Conservation (phyloP, 257 asterid species). For the Penstemon davidsonii region DNA sequence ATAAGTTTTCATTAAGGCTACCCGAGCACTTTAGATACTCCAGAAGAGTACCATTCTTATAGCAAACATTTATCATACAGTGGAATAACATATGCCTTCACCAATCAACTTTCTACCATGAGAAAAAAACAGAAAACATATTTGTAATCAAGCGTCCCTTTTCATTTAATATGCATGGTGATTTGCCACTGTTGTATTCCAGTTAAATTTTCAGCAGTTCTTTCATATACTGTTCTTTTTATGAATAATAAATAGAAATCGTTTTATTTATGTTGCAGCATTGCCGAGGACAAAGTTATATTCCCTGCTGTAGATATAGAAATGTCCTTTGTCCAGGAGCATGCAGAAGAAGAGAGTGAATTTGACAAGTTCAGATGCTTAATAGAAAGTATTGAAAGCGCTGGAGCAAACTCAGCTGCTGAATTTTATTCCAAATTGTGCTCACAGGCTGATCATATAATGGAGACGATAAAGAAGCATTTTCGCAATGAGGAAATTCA, state of each 20-base stretch:
- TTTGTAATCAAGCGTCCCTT: constrained; percentile 9
- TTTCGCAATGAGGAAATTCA: constrained; percentile 85
- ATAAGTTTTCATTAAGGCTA: neutral
- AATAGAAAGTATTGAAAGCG: constrained; percentile 83
- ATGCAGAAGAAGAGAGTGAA: constrained; percentile 92
- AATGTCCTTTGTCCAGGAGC: constrained; percentile 91
- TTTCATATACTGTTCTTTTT: constrained; percentile 21
- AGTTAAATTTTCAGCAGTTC: constrained; percentile 7
- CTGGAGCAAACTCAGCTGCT: constrained; percentile 85
- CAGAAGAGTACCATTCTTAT: neutral
- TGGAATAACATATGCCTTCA: neutral
- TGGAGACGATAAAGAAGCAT: constrained; percentile 81
- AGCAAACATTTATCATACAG: neutral
- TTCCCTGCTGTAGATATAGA: constrained; percentile 92
- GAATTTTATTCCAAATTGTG: constrained; percentile 82
- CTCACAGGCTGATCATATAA: constrained; percentile 89
- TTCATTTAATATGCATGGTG: neutral
- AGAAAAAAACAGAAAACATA: neutral
- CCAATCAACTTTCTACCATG: neutral
- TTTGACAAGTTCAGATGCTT: constrained; percentile 82
- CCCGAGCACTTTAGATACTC: neutral
- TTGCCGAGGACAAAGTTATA: constrained; percentile 97
- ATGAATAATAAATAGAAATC: constrained; percentile 13
- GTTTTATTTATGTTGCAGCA: constrained; percentile 56
- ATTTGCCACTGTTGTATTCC: constrained; percentile 13